Evolutionary conservation across 108 stramenopile genomes (phyloP), one percentile per base, ranked within the genome.

Genomic region (Skeletonema tropicum): DNA sequence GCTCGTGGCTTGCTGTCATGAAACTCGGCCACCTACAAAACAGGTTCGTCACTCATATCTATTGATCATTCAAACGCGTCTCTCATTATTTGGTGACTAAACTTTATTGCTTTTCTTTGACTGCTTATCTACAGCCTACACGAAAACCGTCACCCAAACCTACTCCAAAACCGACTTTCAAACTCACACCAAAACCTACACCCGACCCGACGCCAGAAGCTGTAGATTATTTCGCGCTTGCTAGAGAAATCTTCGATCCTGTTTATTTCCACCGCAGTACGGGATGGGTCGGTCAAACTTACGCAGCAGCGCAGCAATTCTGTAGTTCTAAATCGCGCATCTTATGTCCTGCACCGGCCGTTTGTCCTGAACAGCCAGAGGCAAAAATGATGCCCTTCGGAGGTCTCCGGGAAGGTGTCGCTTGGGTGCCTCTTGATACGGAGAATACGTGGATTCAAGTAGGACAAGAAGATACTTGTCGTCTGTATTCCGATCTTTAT

Each of bases 361-460:
- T 55, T 55, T 55, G 52, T 55, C 42, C 70, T 52, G 70, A 41
- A 49, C 42, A 73, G 78, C 62, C 72, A 60, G 33, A 36, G 42
- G 23, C 60, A 67, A 10, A 46, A 73, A 61, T 21, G 59, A 11
- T 55, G 62, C 21, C 59, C 26, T 41, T 36, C 35, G 25, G 79
- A 65, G 57, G 72, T 72, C 0, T 23, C 23, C 19, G 25, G 52
- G 52, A 55, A 15, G 52, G 52, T 23, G 52, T 55, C 25, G 52
- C 52, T 55, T 55, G 52, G 52, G 52, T 55, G 19, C 21, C 52
- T 55, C 19, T 23, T 23, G 52, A 55, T 25, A 9, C 3, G 2
- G 19, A 55, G 3, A 67, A 80, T 52, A 68, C 45, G 12, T 80
- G 79, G 79, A 60, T 80, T 3, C 79, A 80, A 55, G 72, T 80